Evolutionary conservation across 2,329 filamentous ascomycete species (phyloP), one percentile per base, ranked within the genome.

Genomic region (Pseudophaeomoniella oleicola): DNA sequence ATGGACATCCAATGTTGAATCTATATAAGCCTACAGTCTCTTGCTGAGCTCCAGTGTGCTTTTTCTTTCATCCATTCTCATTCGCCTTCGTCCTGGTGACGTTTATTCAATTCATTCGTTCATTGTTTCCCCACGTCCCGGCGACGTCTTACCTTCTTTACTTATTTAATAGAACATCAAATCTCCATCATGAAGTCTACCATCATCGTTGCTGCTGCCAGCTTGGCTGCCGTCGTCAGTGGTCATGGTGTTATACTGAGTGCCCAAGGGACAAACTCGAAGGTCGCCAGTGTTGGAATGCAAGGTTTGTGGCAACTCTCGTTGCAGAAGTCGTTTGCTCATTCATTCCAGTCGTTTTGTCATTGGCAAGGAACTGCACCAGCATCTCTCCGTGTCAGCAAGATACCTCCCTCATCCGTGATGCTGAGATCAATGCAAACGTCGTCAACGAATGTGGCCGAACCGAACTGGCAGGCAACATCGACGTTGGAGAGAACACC

Each of bases 351-450:
- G 22, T 27, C 22, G 22, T 27, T 27, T n/a, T 27, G n/a, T 27
- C 22, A 6, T 27, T 56, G 33, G 53, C 54, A n/a, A 49, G 54
- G 19, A 56, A 57, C 35, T 57, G 54, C 42, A 57, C 53, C 1
- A 51, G 47, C 19, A 57, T 57, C 43, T 52, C 46, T 32, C 55
- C 55, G 27, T 57, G 55, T 44, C 54, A 58, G 40, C 55, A 56
- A 32, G 55, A 58, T 40, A 48, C 52, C 1, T 52, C 50, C 37
- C 56, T 58, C 37, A 56, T 58, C 35, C 49, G 54, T 5, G 47
- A 58, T 38, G 44, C 45, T 2, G 55, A 57, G 41, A 58, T 58
- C 37, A 50, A 36, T 2, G 50, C 54, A 19, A 58, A 58, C 44
- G 56, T 58, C 19, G 55, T 58, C 30, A 57, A 57, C 40, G 48